Base-by-base conservation (phyloP, 1,284 basidiomycete genomes). In the Ganoderma lucidum region DNA sequence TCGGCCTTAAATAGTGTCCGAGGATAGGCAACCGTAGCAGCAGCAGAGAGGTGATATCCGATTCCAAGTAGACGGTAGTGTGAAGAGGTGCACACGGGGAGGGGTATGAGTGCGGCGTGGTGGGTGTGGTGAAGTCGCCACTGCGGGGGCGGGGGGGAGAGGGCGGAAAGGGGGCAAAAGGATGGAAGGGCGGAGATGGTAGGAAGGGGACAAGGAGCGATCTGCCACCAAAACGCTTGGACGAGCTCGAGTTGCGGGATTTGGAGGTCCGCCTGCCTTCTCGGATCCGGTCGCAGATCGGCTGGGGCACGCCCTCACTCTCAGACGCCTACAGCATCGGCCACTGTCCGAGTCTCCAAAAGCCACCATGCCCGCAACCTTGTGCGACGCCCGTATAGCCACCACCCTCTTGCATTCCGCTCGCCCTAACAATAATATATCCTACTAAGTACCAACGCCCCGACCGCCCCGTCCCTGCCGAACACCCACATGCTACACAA, bases 261-360 rank as follows among this genome's bases (percentile, higher is more conserved):
- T 61, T 61, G 41, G 59, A 61, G 39, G 59, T 61, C 59, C 59
- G 59, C 59, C 41, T 23, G 59, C 59, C 59, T 61, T 61, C 70
- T 73, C 70, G 70, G 70, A 71, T 71, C 70, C 72, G 72, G 72
- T 72, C 62, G 62, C 71, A 69, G 71, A 72, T 72, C 68, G 68
- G 72, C 70, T 66, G 14, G 35, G 12, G 60, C 60, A n/a, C 39
- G 53, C 15, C 5, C 63, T 65, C 61, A 56, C 39, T 65, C 64
- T 32, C 63, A 67, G 71, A 69, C 71, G 68, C 69, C 61, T 64
- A 23, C 59, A 4, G 12, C 55, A 32, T 10, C 37, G 2, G 23
- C 23, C 23, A 23, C 23, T 23, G 23, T 23, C 23, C 23, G 23
- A 23, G 30, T 61, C n/a, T 37, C 39, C 59, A 39, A 61, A 39